phyloP scores from a whole-genome alignment of 2,329 filamentous ascomycete species.

The Coniochaeta hoffmannii region DNA sequence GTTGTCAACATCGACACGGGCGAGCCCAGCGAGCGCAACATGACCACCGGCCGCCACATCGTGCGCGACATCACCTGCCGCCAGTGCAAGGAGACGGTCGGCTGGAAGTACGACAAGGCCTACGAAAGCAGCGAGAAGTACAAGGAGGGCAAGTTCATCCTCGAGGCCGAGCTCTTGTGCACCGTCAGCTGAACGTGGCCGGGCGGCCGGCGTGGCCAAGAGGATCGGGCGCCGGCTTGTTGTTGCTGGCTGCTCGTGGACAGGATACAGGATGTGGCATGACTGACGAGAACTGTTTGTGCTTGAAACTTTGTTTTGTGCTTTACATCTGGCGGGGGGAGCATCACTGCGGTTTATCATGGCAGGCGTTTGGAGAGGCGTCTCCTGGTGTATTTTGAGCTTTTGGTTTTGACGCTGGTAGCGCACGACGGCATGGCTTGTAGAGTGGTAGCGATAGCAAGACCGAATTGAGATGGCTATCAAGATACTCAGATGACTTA shows the following conservation, averaged over 20 bases:
- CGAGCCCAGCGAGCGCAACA: conserved; percentile 87
- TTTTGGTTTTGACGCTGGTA: not conserved
- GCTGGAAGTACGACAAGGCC: conserved; percentile 99
- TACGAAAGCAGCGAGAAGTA: conserved; percentile 92
- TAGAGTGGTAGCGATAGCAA: not conserved
- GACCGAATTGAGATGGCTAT: not conserved
- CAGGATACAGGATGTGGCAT: not conserved
- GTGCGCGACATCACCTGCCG: conserved; percentile 89
- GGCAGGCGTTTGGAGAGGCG: not conserved
- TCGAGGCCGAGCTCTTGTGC: conserved; percentile 85
- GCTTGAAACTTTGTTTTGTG: not conserved
- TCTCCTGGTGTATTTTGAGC: not conserved
- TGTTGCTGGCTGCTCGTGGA: not conserved
- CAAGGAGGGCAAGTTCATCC: conserved; percentile 97
- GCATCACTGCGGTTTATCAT: not conserved
- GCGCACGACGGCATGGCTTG: not conserved
- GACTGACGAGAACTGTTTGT: not conserved
- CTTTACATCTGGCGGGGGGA: not conserved
- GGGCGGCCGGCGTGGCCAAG: conserved; percentile 3
- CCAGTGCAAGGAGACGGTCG: conserved; percentile 86
- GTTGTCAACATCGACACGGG: conserved; percentile 86
- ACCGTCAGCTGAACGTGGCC: conserved; percentile 50
- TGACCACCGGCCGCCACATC: conserved; percentile 93
- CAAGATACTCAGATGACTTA: not conserved
- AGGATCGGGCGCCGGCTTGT: too few relatives aligned